Percentiles rank a stretch among this genome's conserved stretches.
phyloP scores from a whole-genome alignment of 2,329 filamentous ascomycete species.

The Beauveria sp. region DNA sequence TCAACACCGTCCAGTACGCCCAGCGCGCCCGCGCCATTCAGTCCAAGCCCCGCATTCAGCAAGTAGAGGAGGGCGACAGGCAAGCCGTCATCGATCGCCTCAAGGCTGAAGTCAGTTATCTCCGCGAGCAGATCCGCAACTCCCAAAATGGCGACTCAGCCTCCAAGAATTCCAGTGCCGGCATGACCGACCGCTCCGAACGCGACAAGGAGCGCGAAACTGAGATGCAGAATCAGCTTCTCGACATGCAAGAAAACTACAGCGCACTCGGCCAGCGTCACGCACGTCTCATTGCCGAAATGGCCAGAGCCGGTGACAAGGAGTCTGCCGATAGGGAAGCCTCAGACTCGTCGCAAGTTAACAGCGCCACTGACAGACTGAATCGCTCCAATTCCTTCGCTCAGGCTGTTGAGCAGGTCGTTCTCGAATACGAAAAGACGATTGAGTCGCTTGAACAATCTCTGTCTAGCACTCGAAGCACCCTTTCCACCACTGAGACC shows the following conservation, averaged over 20 bases:
- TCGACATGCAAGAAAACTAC: conserved; percentile 94
- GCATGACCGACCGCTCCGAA: conserved; percentile 64
- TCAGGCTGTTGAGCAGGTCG: conserved; percentile 89
- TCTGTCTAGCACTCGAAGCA: conserved; percentile 77
- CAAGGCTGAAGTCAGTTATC: conserved; percentile 85
- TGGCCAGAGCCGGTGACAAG: conserved; percentile 75
- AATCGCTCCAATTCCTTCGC: conserved; percentile 95
- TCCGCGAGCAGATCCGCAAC: conserved; percentile 87
- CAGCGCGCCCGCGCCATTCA: conserved; percentile 94
- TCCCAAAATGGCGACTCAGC: conserved; percentile 49
- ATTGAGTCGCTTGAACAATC: conserved; percentile 91
- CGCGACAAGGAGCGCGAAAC: conserved; percentile 76
- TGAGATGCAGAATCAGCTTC: conserved; percentile 86
- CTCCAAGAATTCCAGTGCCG: conserved; percentile 43
- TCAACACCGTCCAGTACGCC: conserved; percentile 96
- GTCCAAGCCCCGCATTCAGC: conserved; percentile 93
- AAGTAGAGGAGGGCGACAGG: conserved; percentile 88
- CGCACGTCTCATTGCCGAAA: conserved; percentile 88
- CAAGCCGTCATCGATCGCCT: conserved; percentile 88
- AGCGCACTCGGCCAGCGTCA: conserved; percentile 84
- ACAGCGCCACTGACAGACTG: conserved; percentile 76
- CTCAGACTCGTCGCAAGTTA: conserved; percentile 54
- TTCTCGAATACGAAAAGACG: conserved; percentile 97
- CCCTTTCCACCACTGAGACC: conserved; percentile 78
- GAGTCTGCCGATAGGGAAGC: conserved; percentile 46